Conservation (phyloP, 495 filamentous ascomycete species). For the Neurospora discreta region DNA sequence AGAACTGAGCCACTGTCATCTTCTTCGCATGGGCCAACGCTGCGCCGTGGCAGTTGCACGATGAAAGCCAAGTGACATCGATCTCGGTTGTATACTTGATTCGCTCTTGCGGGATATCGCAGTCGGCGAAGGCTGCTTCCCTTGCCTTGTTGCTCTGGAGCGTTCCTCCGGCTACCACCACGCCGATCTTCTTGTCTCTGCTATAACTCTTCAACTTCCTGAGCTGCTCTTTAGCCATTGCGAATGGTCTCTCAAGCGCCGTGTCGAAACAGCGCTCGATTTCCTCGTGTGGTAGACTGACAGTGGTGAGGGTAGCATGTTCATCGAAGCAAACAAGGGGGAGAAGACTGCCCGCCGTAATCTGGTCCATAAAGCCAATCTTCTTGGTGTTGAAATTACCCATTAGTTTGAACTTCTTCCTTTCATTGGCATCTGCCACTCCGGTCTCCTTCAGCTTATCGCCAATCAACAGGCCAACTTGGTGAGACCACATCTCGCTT, state of each 20-base stretch:
- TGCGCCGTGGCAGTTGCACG: background rate
- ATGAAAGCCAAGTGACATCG: background rate
- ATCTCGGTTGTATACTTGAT: background rate
- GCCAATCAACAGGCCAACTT: background rate
- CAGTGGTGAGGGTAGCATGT: background rate
- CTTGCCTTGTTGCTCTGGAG: background rate
- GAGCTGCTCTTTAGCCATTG: background rate
- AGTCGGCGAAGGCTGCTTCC: background rate
- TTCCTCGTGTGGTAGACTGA: background rate
- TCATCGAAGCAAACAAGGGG: background rate
- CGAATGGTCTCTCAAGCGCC: background rate
- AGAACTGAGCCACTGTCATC: background rate
- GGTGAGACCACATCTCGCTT: constrained; percentile 5
- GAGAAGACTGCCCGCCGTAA: background rate
- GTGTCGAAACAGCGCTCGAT: background rate
- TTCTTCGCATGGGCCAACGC: background rate
- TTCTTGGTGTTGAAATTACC: background rate
- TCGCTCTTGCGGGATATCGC: background rate
- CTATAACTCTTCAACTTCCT: background rate
- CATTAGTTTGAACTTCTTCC: background rate
- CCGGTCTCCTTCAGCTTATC: background rate
- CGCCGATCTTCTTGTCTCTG: background rate
- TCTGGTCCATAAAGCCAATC: background rate
- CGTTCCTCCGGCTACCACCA: constrained; percentile 3
- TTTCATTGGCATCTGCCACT: background rate